Evolutionary conservation across 2,329 filamentous ascomycete species (phyloP).

Genomic region (Alternaria sp.): DNA sequence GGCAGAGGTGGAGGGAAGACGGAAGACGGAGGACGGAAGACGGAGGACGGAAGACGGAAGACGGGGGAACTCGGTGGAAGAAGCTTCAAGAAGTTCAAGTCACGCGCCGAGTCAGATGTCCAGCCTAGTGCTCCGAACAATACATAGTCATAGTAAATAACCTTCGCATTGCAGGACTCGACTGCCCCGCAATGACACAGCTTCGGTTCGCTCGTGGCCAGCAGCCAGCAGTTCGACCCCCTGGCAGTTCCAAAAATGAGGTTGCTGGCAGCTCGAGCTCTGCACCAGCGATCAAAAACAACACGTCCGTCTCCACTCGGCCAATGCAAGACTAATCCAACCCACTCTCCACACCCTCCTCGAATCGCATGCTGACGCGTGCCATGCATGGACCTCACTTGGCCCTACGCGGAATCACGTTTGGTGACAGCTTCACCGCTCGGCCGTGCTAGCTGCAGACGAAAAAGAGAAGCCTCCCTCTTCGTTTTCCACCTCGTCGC

Average conservation of each 20-base stretch:
- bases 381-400: conserved; percentile 42
- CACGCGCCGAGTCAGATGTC: neutral
- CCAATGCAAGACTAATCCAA: conserved; percentile 8
- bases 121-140: conserved; percentile 6
- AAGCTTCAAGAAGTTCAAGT: neutral
- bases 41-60: neutral
- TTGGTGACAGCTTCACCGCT: conserved; percentile 20
- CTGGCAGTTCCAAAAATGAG: neutral
- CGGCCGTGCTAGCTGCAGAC: conserved; percentile 16
- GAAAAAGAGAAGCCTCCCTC: conserved; percentile 8
- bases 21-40: neutral
- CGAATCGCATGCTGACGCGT: conserved; percentile 48
- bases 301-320: conserved; percentile 16
- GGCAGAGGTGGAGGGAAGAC: too few relatives aligned
- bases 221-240: conserved; percentile 13
- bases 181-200: conserved; percentile 13
- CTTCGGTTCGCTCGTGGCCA: conserved; percentile 5
- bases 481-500: conserved; percentile 6
- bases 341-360: conserved; percentile 14
- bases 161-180: conserved; percentile 6
- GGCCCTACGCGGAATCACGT: conserved; percentile 31
- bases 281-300: conserved; percentile 14
- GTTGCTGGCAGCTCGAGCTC: neutral
- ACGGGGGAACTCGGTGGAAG: conserved; percentile 1
- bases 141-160: neutral